A percentile compares a stretch with the other conserved stretches of the same genome.
These are phyloP conservation scores for Penicillium italicum DNA, from an alignment of 2,329 filamentous ascomycete genomes.

Conservation along the genomic window DNA sequence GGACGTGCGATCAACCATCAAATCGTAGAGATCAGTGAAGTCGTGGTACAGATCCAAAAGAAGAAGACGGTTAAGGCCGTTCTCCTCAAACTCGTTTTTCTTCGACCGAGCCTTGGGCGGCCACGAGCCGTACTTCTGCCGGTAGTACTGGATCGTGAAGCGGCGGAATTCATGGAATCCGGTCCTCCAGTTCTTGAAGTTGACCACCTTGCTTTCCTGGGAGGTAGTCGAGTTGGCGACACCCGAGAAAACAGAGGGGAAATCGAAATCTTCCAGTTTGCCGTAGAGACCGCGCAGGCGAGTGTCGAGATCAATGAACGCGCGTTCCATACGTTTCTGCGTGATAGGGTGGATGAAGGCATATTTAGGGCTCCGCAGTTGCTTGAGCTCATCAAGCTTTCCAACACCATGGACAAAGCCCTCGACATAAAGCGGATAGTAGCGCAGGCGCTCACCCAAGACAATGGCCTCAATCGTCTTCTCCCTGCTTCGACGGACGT, in stretches of 20 bases:
- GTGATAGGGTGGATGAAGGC: slow-evolving; percentile 67
- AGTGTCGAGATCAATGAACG: slow-evolving; percentile 72
- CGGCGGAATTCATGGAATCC: slow-evolving; percentile 71
- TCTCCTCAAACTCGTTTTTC: slow-evolving; percentile 84
- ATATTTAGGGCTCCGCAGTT: slow-evolving; percentile 66
- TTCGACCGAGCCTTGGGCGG: slow-evolving; percentile 87
- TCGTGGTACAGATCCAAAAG: slow-evolving; percentile 80
- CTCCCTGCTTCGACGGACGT: slow-evolving; percentile 76
- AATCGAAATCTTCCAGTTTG: slow-evolving; percentile 83
- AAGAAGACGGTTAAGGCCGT: slow-evolving; percentile 79
- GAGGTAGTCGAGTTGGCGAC: slow-evolving; percentile 78
- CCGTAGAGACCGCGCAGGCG: slow-evolving; percentile 67
- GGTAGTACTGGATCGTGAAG: slow-evolving; percentile 69
- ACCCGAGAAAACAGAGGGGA: slow-evolving; percentile 83
- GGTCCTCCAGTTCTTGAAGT: slow-evolving; percentile 78
- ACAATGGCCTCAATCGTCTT: slow-evolving; percentile 87
- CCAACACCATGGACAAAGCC: slow-evolving; percentile 88
- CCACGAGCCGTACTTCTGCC: slow-evolving; percentile 68
- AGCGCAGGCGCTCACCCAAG: slow-evolving; percentile 84
- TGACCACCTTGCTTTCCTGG: slow-evolving; percentile 70
- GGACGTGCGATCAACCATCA: slow-evolving; percentile 74
- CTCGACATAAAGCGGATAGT: slow-evolving; percentile 77
- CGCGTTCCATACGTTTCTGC: slow-evolving; percentile 73
- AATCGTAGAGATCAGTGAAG: slow-evolving; percentile 80
- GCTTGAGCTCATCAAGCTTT: slow-evolving; percentile 71